Percentiles rank a stretch among this genome's conserved stretches.
phyloP scores from a whole-genome alignment of 257 asterid genomes.

The Nicotiana paniculata region DNA sequence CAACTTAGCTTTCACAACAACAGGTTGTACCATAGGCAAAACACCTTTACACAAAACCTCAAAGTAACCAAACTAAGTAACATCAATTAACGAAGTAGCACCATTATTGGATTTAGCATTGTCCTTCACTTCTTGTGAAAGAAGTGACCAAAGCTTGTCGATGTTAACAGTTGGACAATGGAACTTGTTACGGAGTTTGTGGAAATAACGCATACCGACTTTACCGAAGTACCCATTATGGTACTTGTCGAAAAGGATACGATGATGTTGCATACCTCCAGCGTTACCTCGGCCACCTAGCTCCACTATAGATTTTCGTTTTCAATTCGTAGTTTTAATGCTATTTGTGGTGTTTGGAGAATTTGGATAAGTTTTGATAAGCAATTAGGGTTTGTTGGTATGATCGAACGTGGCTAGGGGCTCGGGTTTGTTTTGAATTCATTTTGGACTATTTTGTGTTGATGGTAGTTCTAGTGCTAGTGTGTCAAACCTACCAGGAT shows the following conservation, averaged over 20 bases:
- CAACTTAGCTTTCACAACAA: slow-evolving; percentile 24
- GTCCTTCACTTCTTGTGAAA: slow-evolving; percentile 17
- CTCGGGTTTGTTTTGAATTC: too few relatives aligned
- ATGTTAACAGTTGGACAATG: slow-evolving; percentile 24
- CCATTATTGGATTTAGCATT: slow-evolving; percentile 9
- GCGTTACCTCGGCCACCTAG: slow-evolving; percentile 35
- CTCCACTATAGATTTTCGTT: too few relatives aligned
- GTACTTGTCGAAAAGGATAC: slow-evolving; percentile 35
- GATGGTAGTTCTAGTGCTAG: too few relatives aligned
- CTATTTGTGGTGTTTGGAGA: too few relatives aligned
- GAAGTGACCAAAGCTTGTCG: slow-evolving; percentile 21
- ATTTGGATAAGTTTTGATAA: too few relatives aligned
- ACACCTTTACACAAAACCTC: slow-evolving; percentile 27
- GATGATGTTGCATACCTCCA: slow-evolving; percentile 37
- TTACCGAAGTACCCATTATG: slow-evolving; percentile 36
- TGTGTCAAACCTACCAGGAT: too few relatives aligned
- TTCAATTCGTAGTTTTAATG: too few relatives aligned
- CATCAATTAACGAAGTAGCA: slow-evolving; percentile 16
- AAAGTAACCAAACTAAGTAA: slow-evolving; percentile 18
- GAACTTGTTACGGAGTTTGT: slow-evolving; percentile 26
- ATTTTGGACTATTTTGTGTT: too few relatives aligned
- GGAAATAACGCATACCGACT: slow-evolving; percentile 32
- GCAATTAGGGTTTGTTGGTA: too few relatives aligned
- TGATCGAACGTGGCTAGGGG: too few relatives aligned
- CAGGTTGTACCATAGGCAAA: slow-evolving; percentile 8